Conservation (phyloP, 139 green algal genomes). For the Chlorella sp. region DNA sequence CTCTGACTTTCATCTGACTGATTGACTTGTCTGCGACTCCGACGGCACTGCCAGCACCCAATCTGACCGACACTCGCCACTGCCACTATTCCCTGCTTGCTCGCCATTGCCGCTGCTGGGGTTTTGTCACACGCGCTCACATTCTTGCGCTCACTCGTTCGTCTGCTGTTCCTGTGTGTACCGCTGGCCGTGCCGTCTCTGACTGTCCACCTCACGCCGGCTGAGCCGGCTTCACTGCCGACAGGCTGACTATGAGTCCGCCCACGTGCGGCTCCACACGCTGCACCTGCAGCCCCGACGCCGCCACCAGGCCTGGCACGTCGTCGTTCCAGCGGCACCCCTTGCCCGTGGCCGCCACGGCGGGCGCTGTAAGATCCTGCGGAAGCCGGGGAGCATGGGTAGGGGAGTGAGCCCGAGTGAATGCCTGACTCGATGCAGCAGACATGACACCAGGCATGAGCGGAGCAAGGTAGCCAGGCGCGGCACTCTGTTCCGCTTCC, state of each 20-base stretch:
- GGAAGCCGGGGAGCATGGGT: neutral
- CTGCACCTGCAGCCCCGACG: constrained; percentile 36
- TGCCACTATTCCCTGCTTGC: too few relatives aligned
- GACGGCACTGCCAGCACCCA: neutral
- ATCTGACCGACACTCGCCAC: neutral
- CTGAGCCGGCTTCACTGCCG: constrained; percentile 25
- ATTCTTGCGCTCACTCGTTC: constrained; percentile 1
- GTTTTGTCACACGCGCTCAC: neutral
- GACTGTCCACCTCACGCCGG: neutral
- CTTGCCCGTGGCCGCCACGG: constrained; percentile 33
- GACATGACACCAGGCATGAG: too few relatives aligned
- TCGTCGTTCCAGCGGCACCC: constrained; percentile 69
- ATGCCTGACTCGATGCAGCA: too few relatives aligned
- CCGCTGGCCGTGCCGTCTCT: too few relatives aligned
- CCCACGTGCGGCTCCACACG: constrained; percentile 37
- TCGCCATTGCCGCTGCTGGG: neutral
- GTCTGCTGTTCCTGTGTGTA: neutral
- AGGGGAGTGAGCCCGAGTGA: neutral
- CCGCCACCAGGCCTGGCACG: constrained; percentile 43
- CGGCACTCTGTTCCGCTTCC: too few relatives aligned
- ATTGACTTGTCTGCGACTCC: neutral
- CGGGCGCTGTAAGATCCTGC: constrained; percentile 40
- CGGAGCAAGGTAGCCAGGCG: neutral
- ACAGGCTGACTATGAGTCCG: constrained; percentile 50
- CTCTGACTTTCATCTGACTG: neutral